Evolutionary conservation across 2,329 filamentous ascomycete species (phyloP), one percentile per base, ranked within the genome.

Genomic region (Eutypa lata): DNA sequence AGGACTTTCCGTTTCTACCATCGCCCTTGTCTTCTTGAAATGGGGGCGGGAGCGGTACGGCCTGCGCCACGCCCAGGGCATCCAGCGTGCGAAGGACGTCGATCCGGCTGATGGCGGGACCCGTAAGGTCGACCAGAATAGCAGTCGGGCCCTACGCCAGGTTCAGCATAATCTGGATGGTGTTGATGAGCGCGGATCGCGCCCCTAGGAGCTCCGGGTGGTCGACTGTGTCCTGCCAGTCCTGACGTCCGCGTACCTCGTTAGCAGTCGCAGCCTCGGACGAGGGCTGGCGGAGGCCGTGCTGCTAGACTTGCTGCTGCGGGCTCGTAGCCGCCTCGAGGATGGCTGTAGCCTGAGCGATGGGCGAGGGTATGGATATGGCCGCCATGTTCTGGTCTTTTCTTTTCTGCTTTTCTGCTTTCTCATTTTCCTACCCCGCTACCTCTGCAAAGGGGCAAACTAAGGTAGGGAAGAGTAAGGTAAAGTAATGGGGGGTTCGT

Each of bases 111-210:
- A 47, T 14, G 4, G 42, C 16, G 19, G 47, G 47, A 14, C 47
- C 51, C 10, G 24, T 40, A 4, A 47, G 24, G 8, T 43, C 46
- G 19, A 31, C 45, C 4, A 53, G 42, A 2, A 24, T 53, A n/a
- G 49, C 51, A 31, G 49, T 35, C 7, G 51, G 51, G 10, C 51
- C 51, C 24, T 49, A 22, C 18, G 51, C 51, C 16, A 53, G 19
- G 42, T 53, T 47, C 40, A 49, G 33, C 47, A 53, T 46, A 42
- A 45, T 11, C 13, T 55, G 46, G 42, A 45, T 52, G 19, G 53
- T 49, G 37, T 55, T 49, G 31, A 55, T 55, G 16, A 55, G 53
- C 13, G 38, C 33, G 5, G 53, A 55, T n/a, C 53, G 51, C n/a
- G 49, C 18, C 16, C 35, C 45, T 11, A 55, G 40, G 43, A 55